These are phyloP conservation scores for Xylaria sp. DNA, from an alignment of 2,329 filamentous ascomycete species.

Conservation along the genomic window DNA sequence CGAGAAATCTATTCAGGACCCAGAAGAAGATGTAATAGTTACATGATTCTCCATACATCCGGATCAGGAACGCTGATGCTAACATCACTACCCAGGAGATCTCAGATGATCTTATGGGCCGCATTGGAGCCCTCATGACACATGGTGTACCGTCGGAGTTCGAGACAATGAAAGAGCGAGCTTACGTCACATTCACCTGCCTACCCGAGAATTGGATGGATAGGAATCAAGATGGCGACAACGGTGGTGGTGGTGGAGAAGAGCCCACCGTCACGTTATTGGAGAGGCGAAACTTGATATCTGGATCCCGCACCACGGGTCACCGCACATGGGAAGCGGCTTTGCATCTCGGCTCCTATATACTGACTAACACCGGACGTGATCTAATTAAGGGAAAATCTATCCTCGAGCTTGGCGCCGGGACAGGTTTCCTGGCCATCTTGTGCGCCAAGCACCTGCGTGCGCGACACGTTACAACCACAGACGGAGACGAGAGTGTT, in stretches of 20 bases:
- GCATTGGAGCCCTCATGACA: conserved; percentile 62
- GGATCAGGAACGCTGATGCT: background rate
- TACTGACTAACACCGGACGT: conserved; percentile 58
- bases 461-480: conserved; percentile 64
- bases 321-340: conserved; percentile 77
- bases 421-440: conserved; percentile 73
- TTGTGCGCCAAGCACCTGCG: conserved; percentile 68
- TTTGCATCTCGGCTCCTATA: conserved; percentile 69
- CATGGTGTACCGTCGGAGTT: conserved; percentile 48
- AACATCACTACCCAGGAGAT: conserved; percentile 58
- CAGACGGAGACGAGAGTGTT: conserved; percentile 69
- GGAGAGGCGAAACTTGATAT: conserved; percentile 63
- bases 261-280: conserved; percentile 61
- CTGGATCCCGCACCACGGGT: conserved; percentile 69
- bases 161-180: conserved; percentile 64
- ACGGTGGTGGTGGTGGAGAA: conserved; percentile 37
- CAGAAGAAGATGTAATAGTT: conserved; percentile 65
- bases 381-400: conserved; percentile 60
- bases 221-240: background rate
- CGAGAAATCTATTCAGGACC: conserved; percentile 66
- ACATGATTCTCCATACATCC: background rate
- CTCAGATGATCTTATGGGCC: conserved; percentile 67
- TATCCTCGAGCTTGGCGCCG: conserved; percentile 72
- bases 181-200: conserved; percentile 69
- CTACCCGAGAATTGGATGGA: conserved; percentile 40